Base-by-base conservation (phyloP, 495 filamentous ascomycete genomes). In the Choiromyces venosus region DNA sequence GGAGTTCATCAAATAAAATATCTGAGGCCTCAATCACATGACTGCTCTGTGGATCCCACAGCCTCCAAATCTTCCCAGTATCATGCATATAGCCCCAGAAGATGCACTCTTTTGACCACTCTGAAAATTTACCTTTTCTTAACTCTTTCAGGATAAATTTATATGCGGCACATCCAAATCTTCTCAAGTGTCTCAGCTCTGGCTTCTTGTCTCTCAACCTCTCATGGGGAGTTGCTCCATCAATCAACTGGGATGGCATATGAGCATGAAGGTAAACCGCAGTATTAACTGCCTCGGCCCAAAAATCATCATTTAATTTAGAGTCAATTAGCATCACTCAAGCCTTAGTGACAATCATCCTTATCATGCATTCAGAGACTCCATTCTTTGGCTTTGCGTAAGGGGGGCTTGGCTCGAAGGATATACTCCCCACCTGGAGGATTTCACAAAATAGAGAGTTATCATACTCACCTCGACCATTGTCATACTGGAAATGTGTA, bases 1-100 rank as follows among this genome's bases (percentile, higher is more conserved):
- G 10, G 18, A 0, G 0, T 42, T 42, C 39, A 42, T 42, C 39
- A 42, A 42, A 42, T 10, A 42, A 2, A 14, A 42, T 16, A 42
- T 42, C 39, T 16, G 39, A 42, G 4, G 39, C 39, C 0, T 42
- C 12, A 0, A 42, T 3, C 14, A 42, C 18, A 1, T 14, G 37
- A 9, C 29, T 25, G 12, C 9, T 8, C 0, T 68, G 21, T 37
- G 38, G 38, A 33, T 68, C 25, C 33, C 40, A 73, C 29, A 73
- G 33, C 21, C 37, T 14, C 65, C 71, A 73, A 14, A 69, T 38
- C 0, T 36, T 67, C 1, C 1, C 29, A 8, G 71, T 68, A 8
- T 68, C 36, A 56, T 73, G 65, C 16, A 46, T 64, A 37, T 73
- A 73, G 29, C 71, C 71, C 8, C 68, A 7, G 14, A 73, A 67